A percentile compares a stretch with the other conserved stretches of the same genome.
Conservation (phyloP, 2,329 filamentous ascomycete species). For the Coniochaeta hoffmannii region DNA sequence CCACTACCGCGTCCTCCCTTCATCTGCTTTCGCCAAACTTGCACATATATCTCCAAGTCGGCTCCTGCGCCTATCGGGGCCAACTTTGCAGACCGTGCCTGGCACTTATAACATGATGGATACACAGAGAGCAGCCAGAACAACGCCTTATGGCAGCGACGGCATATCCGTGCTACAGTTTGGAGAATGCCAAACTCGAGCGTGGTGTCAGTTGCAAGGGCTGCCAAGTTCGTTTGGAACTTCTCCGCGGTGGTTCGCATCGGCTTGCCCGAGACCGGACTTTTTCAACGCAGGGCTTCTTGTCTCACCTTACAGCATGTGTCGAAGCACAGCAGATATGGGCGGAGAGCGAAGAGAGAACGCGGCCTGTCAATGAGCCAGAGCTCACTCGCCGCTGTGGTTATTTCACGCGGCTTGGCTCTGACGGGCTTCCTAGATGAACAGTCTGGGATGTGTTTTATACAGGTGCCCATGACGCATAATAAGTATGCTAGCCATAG, state of each 20-base stretch:
- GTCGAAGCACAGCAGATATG: slow-evolving; percentile 10
- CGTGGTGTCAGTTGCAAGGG: slow-evolving; percentile 14
- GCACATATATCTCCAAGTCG: slow-evolving; percentile 8
- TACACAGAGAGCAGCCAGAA: slow-evolving; percentile 5
- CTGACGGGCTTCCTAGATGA: background rate
- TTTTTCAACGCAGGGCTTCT: slow-evolving; percentile 10
- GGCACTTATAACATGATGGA: slow-evolving; percentile 9
- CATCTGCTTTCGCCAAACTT: slow-evolving; percentile 8
- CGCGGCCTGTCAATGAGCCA: background rate
- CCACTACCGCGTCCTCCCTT: slow-evolving; percentile 10
- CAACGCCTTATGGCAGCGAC: slow-evolving; percentile 12
- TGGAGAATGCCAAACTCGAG: slow-evolving; percentile 11
- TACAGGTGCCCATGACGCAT: too few species aligned
- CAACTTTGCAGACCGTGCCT: slow-evolving; percentile 10
- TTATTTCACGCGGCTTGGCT: background rate
- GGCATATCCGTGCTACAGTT: slow-evolving; percentile 13
- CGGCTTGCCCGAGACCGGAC: slow-evolving; percentile 2
- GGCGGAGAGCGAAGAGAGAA: slow-evolving; percentile 7
- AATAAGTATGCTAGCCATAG: too few species aligned
- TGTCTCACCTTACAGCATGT: slow-evolving; percentile 12
- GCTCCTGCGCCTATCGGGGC: slow-evolving; percentile 7
- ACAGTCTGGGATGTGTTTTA: too few species aligned
- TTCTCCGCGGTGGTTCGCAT: slow-evolving; percentile 2
- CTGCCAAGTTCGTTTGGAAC: slow-evolving; percentile 8
- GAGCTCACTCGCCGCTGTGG: background rate